Conservation (phyloP, 441 rosid species). For the Hypseocharis bilobata region DNA sequence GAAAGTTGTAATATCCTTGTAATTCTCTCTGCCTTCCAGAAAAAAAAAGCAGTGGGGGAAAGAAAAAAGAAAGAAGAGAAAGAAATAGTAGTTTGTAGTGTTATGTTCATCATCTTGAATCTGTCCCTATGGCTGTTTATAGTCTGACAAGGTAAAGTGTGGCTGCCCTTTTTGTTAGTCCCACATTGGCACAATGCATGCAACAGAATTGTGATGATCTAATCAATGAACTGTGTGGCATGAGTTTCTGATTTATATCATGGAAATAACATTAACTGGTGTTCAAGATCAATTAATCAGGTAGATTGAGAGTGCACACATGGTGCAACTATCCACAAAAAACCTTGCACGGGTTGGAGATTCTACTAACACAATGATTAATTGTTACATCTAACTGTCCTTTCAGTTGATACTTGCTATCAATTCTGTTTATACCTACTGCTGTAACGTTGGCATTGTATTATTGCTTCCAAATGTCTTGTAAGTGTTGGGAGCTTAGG, state of each 20-base stretch:
- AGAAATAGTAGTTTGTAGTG: no score
- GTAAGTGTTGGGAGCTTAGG: no score
- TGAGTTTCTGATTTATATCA: neutral
- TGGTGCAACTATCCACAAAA: neutral
- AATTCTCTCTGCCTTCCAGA: neutral
- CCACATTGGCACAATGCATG: neutral
- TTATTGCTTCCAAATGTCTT: no score
- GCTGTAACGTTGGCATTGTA: no score
- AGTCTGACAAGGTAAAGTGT: neutral
- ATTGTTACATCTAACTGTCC: neutral
- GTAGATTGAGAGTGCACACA: neutral
- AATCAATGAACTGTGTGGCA: neutral
- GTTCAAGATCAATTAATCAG: neutral
- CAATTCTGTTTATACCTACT: neutral
- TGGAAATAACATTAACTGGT: neutral
- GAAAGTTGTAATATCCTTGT: conserved; percentile 25
- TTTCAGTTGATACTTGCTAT: neutral
- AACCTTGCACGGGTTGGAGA: neutral
- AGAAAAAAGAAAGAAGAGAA: neutral
- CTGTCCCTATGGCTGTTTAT: no score
- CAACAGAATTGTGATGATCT: neutral
- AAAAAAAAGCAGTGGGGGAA: no score
- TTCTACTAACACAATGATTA: neutral
- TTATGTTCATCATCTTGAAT: neutral
- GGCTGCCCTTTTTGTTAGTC: neutral